Evolutionary conservation across 2,329 filamentous ascomycete genomes (phyloP), one percentile per base, ranked within the genome.

Genomic region (Aspergillus sp.): DNA sequence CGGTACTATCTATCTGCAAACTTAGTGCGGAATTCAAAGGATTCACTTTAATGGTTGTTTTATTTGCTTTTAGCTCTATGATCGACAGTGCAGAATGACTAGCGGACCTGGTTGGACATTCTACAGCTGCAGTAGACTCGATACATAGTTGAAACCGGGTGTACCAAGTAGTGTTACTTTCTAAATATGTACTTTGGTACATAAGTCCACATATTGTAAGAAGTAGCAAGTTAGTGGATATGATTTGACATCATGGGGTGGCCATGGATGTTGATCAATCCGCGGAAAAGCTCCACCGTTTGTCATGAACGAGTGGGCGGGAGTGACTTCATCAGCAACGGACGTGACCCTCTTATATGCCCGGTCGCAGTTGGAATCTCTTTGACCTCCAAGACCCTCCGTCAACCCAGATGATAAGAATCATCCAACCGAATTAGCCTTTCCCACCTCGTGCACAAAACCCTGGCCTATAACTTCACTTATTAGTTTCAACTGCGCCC

Each of bases 161-260:
- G 17, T 5, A 36, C 32, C 11, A 11, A 15, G 32, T 36, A 36
- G 32, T 36, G 11, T 36, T 36, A 11, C 32, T 36, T 36, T 13
- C 32, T 36, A 36, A 36, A 5, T 13, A 11, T 36, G 10, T 13
- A 36, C 32, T 36, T 36, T 36, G 32, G 32, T 36, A 36, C 32
- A 36, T 30, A 13, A 36, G 4, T 5, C 11, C 11, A 13, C 32
- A 36, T 36, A 36, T 36, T 36, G 32, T 13, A 13, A 36, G 32
- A 5, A 36, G 32, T 8, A 27, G 25, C 25, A 27, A 27, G 3
- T 15, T 36, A 27, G 59, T 49, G 30, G 48, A 58, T 48, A 57
- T 50, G 7, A 21, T 58, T 57, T 61, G 57, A 61, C 59, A 61
- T 61, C 59, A 61, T 61, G 21, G 21, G 48, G 39, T 54, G 51